Evolutionary conservation across 2,329 filamentous ascomycete species (phyloP).

Genomic region (Sphaerulina vaccinii): DNA sequence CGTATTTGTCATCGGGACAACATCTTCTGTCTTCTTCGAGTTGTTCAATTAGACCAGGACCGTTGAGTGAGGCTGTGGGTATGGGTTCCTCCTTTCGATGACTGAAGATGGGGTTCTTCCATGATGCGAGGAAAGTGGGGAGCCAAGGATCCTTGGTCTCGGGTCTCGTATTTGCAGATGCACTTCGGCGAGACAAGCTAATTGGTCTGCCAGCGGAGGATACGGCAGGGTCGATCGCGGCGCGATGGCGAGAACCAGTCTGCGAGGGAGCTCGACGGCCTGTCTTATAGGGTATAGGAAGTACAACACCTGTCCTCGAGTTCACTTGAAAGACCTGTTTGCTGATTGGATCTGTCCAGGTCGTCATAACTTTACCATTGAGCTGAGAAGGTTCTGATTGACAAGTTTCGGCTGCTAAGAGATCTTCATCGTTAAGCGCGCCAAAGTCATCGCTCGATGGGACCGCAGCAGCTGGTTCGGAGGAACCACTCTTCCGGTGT

Average conservation of each 20-base stretch:
- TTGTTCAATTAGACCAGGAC: slow-evolving; percentile 21
- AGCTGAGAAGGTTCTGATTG: slow-evolving; percentile 33
- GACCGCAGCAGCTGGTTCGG: not conserved
- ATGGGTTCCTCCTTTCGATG: slow-evolving; percentile 35
- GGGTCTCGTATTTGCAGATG: slow-evolving; percentile 4
- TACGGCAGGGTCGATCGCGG: slow-evolving; percentile 29
- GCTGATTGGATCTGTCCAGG: slow-evolving; percentile 64
- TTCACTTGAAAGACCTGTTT: slow-evolving; percentile 54
- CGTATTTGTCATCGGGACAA: slow-evolving; percentile 14
- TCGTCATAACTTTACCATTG: slow-evolving; percentile 43
- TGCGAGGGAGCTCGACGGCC: not conserved
- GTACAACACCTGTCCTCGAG: slow-evolving; percentile 53
- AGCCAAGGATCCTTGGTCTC: slow-evolving; percentile 58
- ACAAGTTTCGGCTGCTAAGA: slow-evolving; percentile 16
- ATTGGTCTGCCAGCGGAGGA: slow-evolving; percentile 34
- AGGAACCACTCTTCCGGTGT: too few species aligned
- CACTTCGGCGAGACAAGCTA: slow-evolving; percentile 34
- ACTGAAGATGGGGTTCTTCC: slow-evolving; percentile 77
- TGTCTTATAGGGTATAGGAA: slow-evolving; percentile 15
- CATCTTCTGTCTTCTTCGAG: slow-evolving; percentile 13
- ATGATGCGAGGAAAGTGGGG: slow-evolving; percentile 58
- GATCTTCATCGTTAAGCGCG: slow-evolving; percentile 26
- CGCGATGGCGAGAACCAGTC: slow-evolving; percentile 11
- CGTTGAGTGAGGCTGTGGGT: slow-evolving; percentile 24
- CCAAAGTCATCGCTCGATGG: slow-evolving; percentile 33